phyloP scores from a whole-genome alignment of 1,284 basidiomycete species.

The Pseudozyma hubeiensis region DNA sequence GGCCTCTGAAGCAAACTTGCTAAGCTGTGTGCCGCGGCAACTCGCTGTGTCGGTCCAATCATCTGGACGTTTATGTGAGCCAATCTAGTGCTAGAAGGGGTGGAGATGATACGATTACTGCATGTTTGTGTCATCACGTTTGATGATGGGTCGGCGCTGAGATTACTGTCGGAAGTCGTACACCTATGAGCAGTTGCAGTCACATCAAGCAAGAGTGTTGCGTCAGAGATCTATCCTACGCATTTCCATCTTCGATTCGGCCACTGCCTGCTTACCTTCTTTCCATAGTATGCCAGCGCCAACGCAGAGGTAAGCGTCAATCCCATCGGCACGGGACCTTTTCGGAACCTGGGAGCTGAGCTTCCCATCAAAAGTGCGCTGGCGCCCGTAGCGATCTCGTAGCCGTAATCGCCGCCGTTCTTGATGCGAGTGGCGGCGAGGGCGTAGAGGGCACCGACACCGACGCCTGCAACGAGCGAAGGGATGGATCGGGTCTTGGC shows the following conservation, averaged over 20 bases:
- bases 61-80: no score
- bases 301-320: slow-evolving; percentile 76
- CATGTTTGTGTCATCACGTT: no score
- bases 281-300: slow-evolving; percentile 79
- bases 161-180: slow-evolving; percentile 55
- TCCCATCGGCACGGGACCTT: slow-evolving; percentile 81
- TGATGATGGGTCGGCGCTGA: no score
- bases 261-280: slow-evolving; percentile 55
- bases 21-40: no score
- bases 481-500: slow-evolving; percentile 70
- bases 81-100: no score
- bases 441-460: slow-evolving; percentile 77
- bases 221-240: no score
- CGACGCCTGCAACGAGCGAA: slow-evolving; percentile 81
- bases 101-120: no score
- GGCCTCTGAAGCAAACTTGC: no score
- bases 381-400: slow-evolving; percentile 77
- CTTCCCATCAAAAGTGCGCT: slow-evolving; percentile 82
- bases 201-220: background rate
- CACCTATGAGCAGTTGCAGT: slow-evolving; percentile 17
- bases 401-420: slow-evolving; percentile 76
- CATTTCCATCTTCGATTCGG: background rate
- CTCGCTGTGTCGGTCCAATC: no score
- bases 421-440: slow-evolving; percentile 73
- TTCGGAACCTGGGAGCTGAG: slow-evolving; percentile 78